Conservation (phyloP, 345 rosid species). For the Leavenworthia alabamica region DNA sequence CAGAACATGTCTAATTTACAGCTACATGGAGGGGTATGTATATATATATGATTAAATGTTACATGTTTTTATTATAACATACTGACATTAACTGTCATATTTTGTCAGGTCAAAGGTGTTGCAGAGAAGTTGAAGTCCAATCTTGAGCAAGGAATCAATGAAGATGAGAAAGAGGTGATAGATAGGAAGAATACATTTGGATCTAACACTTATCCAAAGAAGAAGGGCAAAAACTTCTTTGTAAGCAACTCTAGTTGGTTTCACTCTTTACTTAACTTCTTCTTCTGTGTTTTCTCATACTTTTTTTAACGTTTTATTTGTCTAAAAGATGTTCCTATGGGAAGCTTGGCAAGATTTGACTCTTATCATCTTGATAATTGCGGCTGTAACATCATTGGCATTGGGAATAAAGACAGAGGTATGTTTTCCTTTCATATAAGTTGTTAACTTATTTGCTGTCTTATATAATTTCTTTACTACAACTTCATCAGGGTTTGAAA, state of each 20-base stretch:
- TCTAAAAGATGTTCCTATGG: slow-evolving; percentile 80
- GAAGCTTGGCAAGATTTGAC: slow-evolving; percentile 99
- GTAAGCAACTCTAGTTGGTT: too few species aligned
- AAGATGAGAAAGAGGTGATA: too few species aligned
- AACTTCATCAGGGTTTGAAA: slow-evolving; percentile 53
- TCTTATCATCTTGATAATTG: slow-evolving; percentile 84
- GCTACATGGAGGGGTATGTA: slow-evolving; percentile 77
- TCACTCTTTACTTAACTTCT: background rate
- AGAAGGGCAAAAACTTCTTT: background rate
- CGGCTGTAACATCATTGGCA: slow-evolving; percentile 72
- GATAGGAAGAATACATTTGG: too few species aligned
- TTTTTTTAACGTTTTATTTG: slow-evolving; percentile 13
- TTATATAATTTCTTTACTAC: background rate
- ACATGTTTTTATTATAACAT: too few species aligned
- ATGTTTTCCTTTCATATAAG: background rate
- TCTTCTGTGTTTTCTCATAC: background rate
- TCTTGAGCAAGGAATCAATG: too few species aligned
- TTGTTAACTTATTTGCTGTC: background rate
- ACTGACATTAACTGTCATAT: slow-evolving; percentile 12
- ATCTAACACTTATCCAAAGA: too few species aligned
- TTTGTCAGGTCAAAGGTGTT: background rate
- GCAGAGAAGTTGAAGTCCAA: too few species aligned
- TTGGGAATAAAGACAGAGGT: slow-evolving; percentile 97
- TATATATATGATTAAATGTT: background rate
- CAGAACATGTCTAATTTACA: slow-evolving; percentile 54